Conservation (phyloP, 768 basidiomycete genomes). For the Baorangia bicolor region DNA sequence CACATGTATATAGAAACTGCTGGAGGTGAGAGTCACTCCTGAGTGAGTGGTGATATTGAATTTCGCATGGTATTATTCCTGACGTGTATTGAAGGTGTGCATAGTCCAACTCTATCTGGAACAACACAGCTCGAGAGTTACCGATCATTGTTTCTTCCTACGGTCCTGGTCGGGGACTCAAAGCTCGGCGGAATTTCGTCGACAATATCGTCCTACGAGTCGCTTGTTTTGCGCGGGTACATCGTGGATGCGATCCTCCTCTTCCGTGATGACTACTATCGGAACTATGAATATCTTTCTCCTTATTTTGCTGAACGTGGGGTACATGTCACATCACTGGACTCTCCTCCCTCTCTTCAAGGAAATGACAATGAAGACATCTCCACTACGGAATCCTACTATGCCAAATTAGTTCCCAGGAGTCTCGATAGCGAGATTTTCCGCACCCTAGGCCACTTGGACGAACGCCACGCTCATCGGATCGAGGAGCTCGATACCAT, state of each 20-base stretch:
- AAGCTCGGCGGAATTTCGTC: constrained; percentile 92
- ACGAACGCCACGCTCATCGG: constrained; percentile 60
- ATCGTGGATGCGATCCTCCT: constrained; percentile 80
- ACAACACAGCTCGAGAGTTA: constrained; percentile 84
- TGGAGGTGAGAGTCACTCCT: constrained; percentile 67
- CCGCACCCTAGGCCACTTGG: constrained; percentile 55
- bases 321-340: constrained; percentile 51
- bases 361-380: constrained; percentile 47
- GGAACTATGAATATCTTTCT: constrained; percentile 79
- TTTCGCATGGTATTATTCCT: neutral
- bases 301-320: constrained; percentile 78
- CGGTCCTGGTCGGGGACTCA: constrained; percentile 83
- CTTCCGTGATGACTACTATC: constrained; percentile 84
- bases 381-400: constrained; percentile 66
- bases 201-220: constrained; percentile 92
- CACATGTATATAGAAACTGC: constrained; percentile 92
- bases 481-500: constrained; percentile 75
- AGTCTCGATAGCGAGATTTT: constrained; percentile 40
- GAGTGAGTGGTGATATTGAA: constrained; percentile 5
- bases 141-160: constrained; percentile 84
- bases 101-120: constrained; percentile 84
- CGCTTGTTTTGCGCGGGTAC: constrained; percentile 87
- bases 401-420: constrained; percentile 46
- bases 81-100: constrained; percentile 61
- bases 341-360: constrained; percentile 55